Conservation (phyloP, 2,329 filamentous ascomycete species). For the Graphiopsis chlorocephala region DNA sequence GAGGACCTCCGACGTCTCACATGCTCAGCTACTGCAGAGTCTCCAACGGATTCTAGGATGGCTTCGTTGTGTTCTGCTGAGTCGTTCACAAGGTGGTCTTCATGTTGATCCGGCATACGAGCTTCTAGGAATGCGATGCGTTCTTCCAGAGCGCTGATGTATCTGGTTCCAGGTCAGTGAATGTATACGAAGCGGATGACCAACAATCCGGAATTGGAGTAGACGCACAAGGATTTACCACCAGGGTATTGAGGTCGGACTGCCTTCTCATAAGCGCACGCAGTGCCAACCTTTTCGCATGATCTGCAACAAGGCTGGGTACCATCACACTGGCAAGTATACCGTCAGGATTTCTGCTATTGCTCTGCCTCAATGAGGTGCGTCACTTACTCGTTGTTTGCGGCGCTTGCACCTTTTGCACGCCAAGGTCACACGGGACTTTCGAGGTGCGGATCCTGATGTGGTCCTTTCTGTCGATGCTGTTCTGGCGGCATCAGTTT, state of each 20-base stretch:
- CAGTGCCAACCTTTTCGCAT: conserved; percentile 5
- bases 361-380: background rate
- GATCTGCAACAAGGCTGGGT: conserved; percentile 11
- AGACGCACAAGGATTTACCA: conserved; percentile 9
- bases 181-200: background rate
- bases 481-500: background rate
- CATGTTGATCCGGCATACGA: conserved; percentile 8
- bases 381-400: conserved; percentile 11
- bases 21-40: background rate
- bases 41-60: background rate
- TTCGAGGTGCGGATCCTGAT: conserved; percentile 2
- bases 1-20: background rate
- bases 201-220: background rate
- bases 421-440: conserved; percentile 11
- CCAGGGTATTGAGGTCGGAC: conserved; percentile 14
- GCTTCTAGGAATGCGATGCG: conserved; percentile 14
- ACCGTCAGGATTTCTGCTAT: background rate
- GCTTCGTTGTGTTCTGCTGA: background rate
- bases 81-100: conserved; percentile 10
- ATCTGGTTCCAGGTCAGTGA: background rate
- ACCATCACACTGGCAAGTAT: conserved; percentile 11
- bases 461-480: background rate
- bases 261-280: conserved; percentile 13
- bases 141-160: conserved; percentile 13
- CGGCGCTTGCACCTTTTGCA: conserved; percentile 14